Conservation (phyloP, 2,329 filamentous ascomycete genomes). For the Rugonectria rugulosa region DNA sequence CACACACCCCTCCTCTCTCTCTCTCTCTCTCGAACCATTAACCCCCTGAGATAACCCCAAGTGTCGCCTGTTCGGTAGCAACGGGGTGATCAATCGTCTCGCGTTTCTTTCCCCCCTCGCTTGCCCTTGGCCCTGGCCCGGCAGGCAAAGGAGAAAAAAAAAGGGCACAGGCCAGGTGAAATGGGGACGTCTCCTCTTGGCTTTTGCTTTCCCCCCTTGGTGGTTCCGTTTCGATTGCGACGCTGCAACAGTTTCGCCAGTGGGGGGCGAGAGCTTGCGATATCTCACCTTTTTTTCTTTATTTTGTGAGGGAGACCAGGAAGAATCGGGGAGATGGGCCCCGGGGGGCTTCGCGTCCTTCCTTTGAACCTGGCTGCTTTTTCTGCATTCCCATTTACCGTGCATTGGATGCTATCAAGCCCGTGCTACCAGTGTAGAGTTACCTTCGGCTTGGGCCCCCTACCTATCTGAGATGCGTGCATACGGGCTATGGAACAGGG, state of each 20-base stretch:
- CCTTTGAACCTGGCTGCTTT: too few relatives aligned
- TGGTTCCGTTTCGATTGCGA: constrained; percentile 10
- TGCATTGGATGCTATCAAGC: too few relatives aligned
- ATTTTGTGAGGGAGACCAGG: too few relatives aligned
- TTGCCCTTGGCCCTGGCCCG: constrained; percentile 19
- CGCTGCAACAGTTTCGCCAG: constrained; percentile 4
- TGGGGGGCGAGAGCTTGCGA: background rate
- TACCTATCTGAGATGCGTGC: constrained; percentile 20
- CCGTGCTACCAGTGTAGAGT: too few relatives aligned
- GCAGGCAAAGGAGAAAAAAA: constrained; percentile 22
- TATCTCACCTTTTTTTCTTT: background rate
- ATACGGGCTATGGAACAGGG: constrained; percentile 5
- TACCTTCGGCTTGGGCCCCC: background rate
- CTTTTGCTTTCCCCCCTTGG: background rate
- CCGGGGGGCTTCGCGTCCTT: too few relatives aligned
- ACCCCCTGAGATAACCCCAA: constrained; percentile 29
- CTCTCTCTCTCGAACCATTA: constrained; percentile 8
- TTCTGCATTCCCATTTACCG: too few relatives aligned
- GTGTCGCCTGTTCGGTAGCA: constrained; percentile 27
- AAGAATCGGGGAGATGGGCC: too few relatives aligned
- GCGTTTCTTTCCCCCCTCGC: constrained; percentile 2
- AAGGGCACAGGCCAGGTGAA: constrained; percentile 1
- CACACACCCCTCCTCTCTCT: background rate
- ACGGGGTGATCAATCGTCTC: too few relatives aligned
- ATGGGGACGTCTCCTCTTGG: too few relatives aligned